Evolutionary conservation across 2,329 filamentous ascomycete species (phyloP).

Genomic region (Metarhizium humberi): DNA sequence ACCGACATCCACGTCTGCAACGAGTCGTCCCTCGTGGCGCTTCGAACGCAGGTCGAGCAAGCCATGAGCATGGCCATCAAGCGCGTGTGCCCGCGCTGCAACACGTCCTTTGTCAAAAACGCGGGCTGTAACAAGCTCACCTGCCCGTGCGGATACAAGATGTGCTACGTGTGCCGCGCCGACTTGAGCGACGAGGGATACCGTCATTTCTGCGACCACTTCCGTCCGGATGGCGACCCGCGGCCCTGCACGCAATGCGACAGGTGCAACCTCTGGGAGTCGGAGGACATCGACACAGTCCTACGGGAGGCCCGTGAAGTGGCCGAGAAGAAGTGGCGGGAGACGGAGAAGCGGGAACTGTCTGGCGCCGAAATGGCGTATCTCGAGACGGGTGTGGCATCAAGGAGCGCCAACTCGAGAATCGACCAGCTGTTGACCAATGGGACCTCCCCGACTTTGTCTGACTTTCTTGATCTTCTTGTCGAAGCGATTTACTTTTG

Average conservation of each 20-base stretch:
- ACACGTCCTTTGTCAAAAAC: constrained; percentile 85
- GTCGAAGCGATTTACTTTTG: constrained; percentile 22
- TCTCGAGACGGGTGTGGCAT: constrained; percentile 43
- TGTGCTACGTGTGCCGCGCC: constrained; percentile 94
- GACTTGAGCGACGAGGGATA: constrained; percentile 71
- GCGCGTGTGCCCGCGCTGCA: constrained; percentile 85
- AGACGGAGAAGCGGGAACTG: constrained; percentile 50
- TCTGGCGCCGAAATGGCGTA: constrained; percentile 46
- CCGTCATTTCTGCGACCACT: constrained; percentile 92
- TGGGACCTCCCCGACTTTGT: constrained; percentile 27
- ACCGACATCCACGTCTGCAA: constrained; percentile 83
- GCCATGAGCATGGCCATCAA: constrained; percentile 92
- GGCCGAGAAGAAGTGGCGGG: constrained; percentile 63
- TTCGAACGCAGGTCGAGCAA: constrained; percentile 83
- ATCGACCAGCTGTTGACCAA: constrained; percentile 23
- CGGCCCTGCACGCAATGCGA: constrained; percentile 69
- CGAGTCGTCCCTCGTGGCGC: constrained; percentile 69
- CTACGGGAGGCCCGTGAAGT: constrained; percentile 59
- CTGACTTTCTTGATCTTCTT: constrained; percentile 36
- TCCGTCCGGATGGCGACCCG: constrained; percentile 68
- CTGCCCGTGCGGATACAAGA: constrained; percentile 90
- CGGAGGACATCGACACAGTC: constrained; percentile 62
- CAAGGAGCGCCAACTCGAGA: constrained; percentile 13
- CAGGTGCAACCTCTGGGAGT: constrained; percentile 70
- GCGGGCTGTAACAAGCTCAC: constrained; percentile 95